Percentiles rank a stretch among this genome's conserved stretches.
Conservation (phyloP, 805 yeast species). For the Jamesozyma piceae region DNA sequence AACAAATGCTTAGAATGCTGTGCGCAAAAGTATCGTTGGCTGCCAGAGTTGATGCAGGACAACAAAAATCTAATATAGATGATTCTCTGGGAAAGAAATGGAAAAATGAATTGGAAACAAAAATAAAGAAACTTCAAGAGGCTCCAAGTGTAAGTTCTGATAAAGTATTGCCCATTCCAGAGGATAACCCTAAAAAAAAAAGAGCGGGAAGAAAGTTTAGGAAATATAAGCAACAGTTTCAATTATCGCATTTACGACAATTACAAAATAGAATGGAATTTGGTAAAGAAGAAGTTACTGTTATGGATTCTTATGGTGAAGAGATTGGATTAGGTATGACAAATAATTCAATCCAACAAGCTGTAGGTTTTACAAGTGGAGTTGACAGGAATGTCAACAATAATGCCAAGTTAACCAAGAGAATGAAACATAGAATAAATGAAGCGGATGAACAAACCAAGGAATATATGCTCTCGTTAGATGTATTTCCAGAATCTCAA, state of each 20-base stretch:
- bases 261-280: slow-evolving; percentile 81
- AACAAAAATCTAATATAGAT: slow-evolving; percentile 27
- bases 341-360: slow-evolving; percentile 13
- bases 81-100: slow-evolving; percentile 52
- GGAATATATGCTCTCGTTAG: slow-evolving; percentile 8
- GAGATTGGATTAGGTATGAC: slow-evolving; percentile 80
- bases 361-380: slow-evolving; percentile 17
- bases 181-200: slow-evolving; percentile 66
- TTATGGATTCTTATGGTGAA: slow-evolving; percentile 60
- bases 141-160: slow-evolving; percentile 71
- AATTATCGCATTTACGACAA: slow-evolving; percentile 68
- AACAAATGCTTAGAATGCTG: slow-evolving; percentile 66
- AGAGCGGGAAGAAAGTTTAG: slow-evolving; percentile 80
- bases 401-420: slow-evolving; percentile 51
- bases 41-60: slow-evolving; percentile 66
- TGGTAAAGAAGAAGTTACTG: slow-evolving; percentile 61
- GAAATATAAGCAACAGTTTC: slow-evolving; percentile 71
- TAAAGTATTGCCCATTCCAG: slow-evolving; percentile 63
- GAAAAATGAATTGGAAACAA: slow-evolving; percentile 48
- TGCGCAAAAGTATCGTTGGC: slow-evolving; percentile 76
- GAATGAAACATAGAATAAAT: slow-evolving; percentile 42
- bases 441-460: slow-evolving; percentile 17
- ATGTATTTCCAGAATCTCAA: background rate
- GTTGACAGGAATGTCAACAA: slow-evolving; percentile 36
- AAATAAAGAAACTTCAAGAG: slow-evolving; percentile 60